Conservation (phyloP, 1,284 basidiomycete genomes). For the Sutorius eximius region DNA sequence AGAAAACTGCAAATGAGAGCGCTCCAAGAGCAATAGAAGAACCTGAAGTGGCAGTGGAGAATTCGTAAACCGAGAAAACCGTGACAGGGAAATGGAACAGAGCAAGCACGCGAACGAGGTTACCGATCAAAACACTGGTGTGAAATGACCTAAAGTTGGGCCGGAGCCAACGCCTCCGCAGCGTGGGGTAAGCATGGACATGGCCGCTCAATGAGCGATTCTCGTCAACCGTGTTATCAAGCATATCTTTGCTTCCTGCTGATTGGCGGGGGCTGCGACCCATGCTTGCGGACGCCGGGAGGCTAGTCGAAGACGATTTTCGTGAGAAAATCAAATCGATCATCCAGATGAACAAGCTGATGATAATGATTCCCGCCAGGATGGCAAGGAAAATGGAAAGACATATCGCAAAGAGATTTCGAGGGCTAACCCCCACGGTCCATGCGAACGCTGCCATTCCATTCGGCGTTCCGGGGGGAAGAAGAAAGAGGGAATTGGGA, state of each 20-base stretch:
- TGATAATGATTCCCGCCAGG: conserved; percentile 64
- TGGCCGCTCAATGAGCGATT: conserved; percentile 50
- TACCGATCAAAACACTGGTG: conserved; percentile 78
- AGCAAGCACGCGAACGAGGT: conserved; percentile 85
- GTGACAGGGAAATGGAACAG: conserved; percentile 95
- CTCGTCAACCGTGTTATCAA: conserved; percentile 53
- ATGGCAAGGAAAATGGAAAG: conserved; percentile 82
- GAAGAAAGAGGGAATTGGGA: conserved; percentile 72
- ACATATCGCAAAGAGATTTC: conserved; percentile 85
- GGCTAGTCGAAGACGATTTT: conserved; percentile 27
- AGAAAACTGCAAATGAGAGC: conserved; percentile 77
- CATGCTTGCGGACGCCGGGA: conserved; percentile 35
- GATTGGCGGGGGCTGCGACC: conserved; percentile 57
- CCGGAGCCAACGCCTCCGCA: conserved; percentile 54
- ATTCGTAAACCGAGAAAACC: conserved; percentile 78
- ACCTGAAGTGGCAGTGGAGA: conserved; percentile 32
- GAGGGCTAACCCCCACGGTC: conserved; percentile 74
- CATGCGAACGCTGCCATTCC: conserved; percentile 70
- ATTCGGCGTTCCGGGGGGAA: conserved; percentile 57
- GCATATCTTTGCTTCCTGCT: conserved; percentile 51
- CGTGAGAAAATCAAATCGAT: conserved; percentile 57
- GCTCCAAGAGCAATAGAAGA: conserved; percentile 69
- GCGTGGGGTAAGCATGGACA: conserved; percentile 29
- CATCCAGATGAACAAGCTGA: conserved; percentile 74
- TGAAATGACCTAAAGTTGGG: conserved; percentile 74